Evolutionary conservation across 371 early-diverging fungal genomes (phyloP).

Genomic region (Apophysomyces ossiformis): DNA sequence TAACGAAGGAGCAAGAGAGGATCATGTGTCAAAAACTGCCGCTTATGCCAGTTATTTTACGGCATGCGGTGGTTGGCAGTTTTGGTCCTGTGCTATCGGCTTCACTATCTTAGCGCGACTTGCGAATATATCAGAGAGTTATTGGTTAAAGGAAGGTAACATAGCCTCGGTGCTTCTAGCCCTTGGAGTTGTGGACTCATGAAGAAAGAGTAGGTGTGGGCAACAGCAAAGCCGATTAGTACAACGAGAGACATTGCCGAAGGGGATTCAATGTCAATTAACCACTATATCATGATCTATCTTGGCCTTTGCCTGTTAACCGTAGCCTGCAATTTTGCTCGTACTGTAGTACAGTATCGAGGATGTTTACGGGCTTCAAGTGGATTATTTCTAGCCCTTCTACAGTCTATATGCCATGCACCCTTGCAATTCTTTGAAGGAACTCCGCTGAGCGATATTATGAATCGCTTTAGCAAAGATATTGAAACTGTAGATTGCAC

Average conservation of each 20-base stretch:
- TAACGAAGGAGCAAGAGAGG: constrained; percentile 15
- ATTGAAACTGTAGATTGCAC: constrained; percentile 79
- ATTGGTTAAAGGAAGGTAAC: constrained; percentile 59
- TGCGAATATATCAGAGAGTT: constrained; percentile 45
- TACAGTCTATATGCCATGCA: constrained; percentile 68
- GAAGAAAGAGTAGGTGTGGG: constrained; percentile 37
- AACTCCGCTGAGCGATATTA: constrained; percentile 86
- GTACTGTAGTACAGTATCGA: constrained; percentile 59
- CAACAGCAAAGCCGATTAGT: constrained; percentile 26
- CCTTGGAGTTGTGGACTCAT: not conserved
- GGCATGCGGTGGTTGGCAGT: constrained; percentile 53
- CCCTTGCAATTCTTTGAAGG: constrained; percentile 86
- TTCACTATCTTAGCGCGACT: constrained; percentile 43
- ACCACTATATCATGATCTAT: constrained; percentile 43
- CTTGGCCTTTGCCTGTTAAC: constrained; percentile 36
- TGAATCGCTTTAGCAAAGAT: constrained; percentile 90
- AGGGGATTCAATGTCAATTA: constrained; percentile 14
- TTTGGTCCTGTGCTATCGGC: constrained; percentile 37
- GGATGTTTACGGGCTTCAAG: constrained; percentile 72
- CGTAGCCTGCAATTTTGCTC: constrained; percentile 44
- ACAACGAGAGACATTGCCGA: constrained; percentile 4
- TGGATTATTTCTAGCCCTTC: constrained; percentile 58
- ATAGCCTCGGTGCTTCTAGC: not conserved
- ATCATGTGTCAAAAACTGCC: constrained; percentile 25
- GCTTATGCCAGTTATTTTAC: constrained; percentile 48